Conservation (phyloP, 1,284 basidiomycete genomes). For the Trichosporon sp. region DNA sequence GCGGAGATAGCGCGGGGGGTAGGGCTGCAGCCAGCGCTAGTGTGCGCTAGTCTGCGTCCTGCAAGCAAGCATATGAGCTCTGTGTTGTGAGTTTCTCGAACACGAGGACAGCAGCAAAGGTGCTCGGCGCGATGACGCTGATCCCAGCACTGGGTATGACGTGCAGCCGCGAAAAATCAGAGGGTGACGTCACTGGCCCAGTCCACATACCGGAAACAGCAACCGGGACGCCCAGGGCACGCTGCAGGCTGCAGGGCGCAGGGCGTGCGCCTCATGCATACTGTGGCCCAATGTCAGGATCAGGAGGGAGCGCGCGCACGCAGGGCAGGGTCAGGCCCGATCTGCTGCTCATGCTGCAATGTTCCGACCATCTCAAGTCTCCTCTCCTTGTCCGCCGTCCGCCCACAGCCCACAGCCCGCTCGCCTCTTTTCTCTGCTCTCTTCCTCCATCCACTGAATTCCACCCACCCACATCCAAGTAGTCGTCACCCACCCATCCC, state of each 20-base stretch:
- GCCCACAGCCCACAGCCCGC: too few relatives aligned
- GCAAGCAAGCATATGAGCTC: background rate
- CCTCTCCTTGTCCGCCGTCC: background rate
- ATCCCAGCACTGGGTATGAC: background rate
- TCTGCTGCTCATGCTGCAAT: background rate
- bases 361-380: too few relatives aligned
- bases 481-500: background rate
- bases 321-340: background rate
- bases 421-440: constrained; percentile 7
- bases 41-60: background rate
- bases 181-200: background rate
- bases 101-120: background rate
- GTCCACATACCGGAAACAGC: background rate
- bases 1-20: background rate
- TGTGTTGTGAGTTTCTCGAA: background rate
- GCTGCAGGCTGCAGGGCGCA: too few relatives aligned
- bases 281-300: background rate
- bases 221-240: background rate
- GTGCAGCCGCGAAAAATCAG: background rate
- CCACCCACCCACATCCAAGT: background rate
- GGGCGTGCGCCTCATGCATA: too few relatives aligned
- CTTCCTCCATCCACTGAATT: constrained; percentile 1
- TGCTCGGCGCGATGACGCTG: background rate
- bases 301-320: too few relatives aligned
- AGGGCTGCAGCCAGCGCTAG: background rate